Evolutionary conservation across 1,284 basidiomycete species (phyloP).

Genomic region (Moesziomyces sp.): DNA sequence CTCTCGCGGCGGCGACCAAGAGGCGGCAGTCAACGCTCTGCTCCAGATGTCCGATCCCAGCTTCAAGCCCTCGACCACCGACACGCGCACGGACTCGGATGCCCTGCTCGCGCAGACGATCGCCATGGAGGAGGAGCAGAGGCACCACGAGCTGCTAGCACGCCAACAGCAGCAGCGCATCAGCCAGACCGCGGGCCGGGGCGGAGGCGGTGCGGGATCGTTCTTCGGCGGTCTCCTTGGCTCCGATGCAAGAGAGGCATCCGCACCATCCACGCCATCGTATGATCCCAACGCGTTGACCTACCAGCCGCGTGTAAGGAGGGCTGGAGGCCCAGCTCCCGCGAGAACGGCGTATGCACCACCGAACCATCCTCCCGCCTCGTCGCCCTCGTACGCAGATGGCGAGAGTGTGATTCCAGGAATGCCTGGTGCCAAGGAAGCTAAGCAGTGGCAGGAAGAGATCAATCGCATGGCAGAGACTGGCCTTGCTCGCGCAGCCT

Average conservation of each 20-base stretch:
- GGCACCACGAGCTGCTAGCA: slow-evolving; percentile 21
- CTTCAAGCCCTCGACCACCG: slow-evolving; percentile 40
- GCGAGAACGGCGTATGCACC: slow-evolving; percentile 16
- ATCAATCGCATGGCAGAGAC: slow-evolving; percentile 58
- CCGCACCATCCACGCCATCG: slow-evolving; percentile 13
- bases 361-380: slow-evolving; percentile 10
- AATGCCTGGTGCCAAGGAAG: slow-evolving; percentile 57
- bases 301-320: slow-evolving; percentile 55
- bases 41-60: slow-evolving; percentile 59
- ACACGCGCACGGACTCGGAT: slow-evolving; percentile 50
- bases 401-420: slow-evolving; percentile 45
- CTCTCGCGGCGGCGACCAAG: slow-evolving; percentile 50
- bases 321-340: slow-evolving; percentile 8
- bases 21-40: slow-evolving; percentile 55
- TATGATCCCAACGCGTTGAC: slow-evolving; percentile 56
- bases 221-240: slow-evolving; percentile 41
- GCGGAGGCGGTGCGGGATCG: slow-evolving; percentile 39
- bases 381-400: slow-evolving; percentile 11
- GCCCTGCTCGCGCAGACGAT: slow-evolving; percentile 50
- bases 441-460: slow-evolving; percentile 60
- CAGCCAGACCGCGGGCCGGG: slow-evolving; percentile 22
- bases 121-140: slow-evolving; percentile 50
- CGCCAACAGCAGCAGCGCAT: slow-evolving; percentile 25
- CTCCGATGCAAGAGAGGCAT: slow-evolving; percentile 13
- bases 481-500: slow-evolving; percentile 51